Percentiles rank a stretch among this genome's conserved stretches.
Evolutionary conservation across 2,329 filamentous ascomycete genomes (phyloP).

Genomic region (Fusarium dlaminii): DNA sequence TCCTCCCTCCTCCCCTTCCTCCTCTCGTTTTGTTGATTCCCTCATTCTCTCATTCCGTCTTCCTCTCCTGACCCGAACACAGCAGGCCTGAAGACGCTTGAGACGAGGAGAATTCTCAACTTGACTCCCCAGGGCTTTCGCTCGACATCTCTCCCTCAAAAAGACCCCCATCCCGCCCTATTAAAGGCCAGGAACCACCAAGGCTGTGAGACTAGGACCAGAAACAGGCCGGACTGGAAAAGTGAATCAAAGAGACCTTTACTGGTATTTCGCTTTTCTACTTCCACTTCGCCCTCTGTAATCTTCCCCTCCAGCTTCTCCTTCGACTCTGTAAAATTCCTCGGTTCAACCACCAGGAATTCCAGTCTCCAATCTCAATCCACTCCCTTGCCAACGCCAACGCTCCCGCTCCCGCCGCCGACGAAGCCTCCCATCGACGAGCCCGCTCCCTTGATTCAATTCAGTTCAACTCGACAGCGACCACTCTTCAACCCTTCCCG

Average conservation of each 20-base stretch:
- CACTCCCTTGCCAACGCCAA: conserved; percentile 31
- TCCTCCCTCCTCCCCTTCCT: conserved; percentile 53
- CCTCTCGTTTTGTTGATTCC: conserved; percentile 60
- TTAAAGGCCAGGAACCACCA: conserved; percentile 43
- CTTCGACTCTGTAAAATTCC: conserved; percentile 50
- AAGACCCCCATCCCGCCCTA: conserved; percentile 33
- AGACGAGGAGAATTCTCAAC: conserved; percentile 48
- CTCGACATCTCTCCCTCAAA: conserved; percentile 16
- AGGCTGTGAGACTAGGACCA: conserved; percentile 41
- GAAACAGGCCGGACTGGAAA: conserved; percentile 39
- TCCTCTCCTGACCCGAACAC: conserved; percentile 58
- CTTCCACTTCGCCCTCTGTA: conserved; percentile 34
- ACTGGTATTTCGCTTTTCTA: conserved; percentile 52
- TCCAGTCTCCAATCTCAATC: conserved; percentile 37
- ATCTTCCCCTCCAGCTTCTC: conserved; percentile 33
- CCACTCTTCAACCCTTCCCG: conserved; percentile 50
- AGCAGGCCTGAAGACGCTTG: conserved; percentile 49
- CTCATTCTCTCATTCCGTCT: conserved; percentile 58
- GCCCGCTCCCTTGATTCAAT: conserved; percentile 44
- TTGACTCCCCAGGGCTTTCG: conserved; percentile 18
- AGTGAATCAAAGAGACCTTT: conserved; percentile 51
- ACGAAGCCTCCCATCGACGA: conserved; percentile 38
- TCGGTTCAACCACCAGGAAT: conserved; percentile 56
- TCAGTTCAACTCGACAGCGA: conserved; percentile 33
- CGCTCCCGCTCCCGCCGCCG: conserved; percentile 28